These are phyloP conservation scores for Peronospora tabacina DNA, from an alignment of 352 stramenopile species.

Conservation along the genomic window DNA sequence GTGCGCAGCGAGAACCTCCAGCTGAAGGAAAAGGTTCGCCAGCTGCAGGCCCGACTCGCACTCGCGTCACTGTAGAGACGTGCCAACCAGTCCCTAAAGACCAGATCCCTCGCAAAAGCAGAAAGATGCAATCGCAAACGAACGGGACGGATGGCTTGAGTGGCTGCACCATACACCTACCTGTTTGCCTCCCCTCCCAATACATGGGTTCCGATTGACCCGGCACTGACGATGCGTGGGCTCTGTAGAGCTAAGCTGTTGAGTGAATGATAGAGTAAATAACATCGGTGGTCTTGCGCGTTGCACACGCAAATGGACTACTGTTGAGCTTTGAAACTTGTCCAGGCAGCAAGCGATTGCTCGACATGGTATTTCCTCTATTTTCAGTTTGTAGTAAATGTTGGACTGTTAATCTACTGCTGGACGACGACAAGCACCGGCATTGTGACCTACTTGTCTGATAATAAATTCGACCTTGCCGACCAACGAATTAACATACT, in stretches of 20 bases:
- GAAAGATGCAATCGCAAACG: conserved; percentile 17
- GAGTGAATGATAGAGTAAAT: too few species aligned
- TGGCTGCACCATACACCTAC: conserved; percentile 14
- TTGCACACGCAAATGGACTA: too few species aligned
- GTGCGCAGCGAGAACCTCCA: conserved; percentile 51
- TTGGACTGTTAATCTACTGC: too few species aligned
- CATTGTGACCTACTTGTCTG: too few species aligned
- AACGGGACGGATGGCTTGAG: conserved; percentile 19
- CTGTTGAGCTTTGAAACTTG: too few species aligned
- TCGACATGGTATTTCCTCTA: too few species aligned
- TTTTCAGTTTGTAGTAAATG: too few species aligned
- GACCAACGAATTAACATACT: too few species aligned
- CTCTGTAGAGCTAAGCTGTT: conserved; percentile 7
- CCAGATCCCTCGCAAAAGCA: conserved; percentile 13
- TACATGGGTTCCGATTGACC: conserved; percentile 12
- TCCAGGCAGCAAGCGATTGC: too few species aligned
- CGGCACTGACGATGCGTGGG: conserved; percentile 1
- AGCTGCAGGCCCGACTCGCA: conserved; percentile 53
- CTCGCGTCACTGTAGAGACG: conserved; percentile 39
- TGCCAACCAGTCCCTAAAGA: conserved; percentile 1
- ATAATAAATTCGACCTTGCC: too few species aligned
- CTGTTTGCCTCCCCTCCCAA: conserved; percentile 14
- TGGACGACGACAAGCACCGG: too few species aligned
- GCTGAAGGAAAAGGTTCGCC: conserved; percentile 52
- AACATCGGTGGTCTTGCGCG: too few species aligned